Conservation (phyloP, 2,329 filamentous ascomycete species). For the Phoma sp. region DNA sequence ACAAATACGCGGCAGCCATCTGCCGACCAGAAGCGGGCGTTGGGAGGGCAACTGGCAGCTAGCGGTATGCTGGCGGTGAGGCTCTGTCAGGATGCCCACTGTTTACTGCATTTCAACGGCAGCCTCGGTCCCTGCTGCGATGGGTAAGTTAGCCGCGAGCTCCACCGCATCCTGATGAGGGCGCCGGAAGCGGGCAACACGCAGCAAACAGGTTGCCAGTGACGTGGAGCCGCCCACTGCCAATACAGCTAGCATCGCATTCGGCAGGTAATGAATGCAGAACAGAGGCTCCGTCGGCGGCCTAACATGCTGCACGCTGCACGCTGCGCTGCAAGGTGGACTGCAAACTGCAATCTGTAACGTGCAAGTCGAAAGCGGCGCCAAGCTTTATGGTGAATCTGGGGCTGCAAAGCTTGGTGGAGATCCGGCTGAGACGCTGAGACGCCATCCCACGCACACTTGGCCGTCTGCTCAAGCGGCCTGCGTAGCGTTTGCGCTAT, state of each 20-base stretch:
- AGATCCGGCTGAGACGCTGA: slow-evolving; percentile 9
- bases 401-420: slow-evolving; percentile 16
- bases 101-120: slow-evolving; percentile 12
- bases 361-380: neutral
- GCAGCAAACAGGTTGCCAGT: neutral
- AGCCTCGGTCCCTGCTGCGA: slow-evolving; percentile 12
- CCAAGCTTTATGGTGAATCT: slow-evolving; percentile 13
- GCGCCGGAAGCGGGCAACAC: slow-evolving; percentile 8
- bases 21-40: slow-evolving; percentile 7
- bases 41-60: neutral
- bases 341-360: no score
- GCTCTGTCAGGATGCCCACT: slow-evolving; percentile 18
- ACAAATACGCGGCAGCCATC: slow-evolving; percentile 8
- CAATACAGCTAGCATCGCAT: slow-evolving; percentile 11
- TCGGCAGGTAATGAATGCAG: slow-evolving; percentile 18
- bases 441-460: slow-evolving; percentile 18
- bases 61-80: slow-evolving; percentile 11
- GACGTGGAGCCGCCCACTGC: slow-evolving; percentile 16
- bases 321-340: no score
- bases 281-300: slow-evolving; percentile 10
- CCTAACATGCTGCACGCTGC: slow-evolving; percentile 8
- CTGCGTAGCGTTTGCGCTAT: slow-evolving; percentile 18
- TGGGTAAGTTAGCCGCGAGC: slow-evolving; percentile 15
- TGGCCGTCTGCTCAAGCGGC: slow-evolving; percentile 10
- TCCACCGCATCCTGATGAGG: slow-evolving; percentile 7